Percentiles rank a stretch among this genome's conserved stretches.
phyloP scores from a whole-genome alignment of 2,329 filamentous ascomycete genomes.

The Calycina marina region DNA sequence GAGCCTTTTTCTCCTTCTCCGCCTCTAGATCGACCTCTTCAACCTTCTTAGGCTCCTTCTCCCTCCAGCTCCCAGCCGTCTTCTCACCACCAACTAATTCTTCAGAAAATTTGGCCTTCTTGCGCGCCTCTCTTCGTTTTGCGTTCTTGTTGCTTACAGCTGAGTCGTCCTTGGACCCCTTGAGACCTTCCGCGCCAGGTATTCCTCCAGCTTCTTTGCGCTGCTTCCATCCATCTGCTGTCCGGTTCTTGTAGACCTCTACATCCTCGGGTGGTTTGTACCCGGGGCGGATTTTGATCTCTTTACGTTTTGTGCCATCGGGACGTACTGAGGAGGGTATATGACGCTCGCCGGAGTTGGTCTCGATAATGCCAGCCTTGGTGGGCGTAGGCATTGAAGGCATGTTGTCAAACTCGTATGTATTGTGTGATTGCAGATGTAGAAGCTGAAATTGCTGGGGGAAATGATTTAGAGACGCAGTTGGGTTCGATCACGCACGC shows the following conservation, averaged over 20 bases:
- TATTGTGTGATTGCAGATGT: neutral
- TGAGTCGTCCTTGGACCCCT: slow-evolving; percentile 28
- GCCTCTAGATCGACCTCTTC: slow-evolving; percentile 48
- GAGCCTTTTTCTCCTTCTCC: slow-evolving; percentile 83
- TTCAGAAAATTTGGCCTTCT: slow-evolving; percentile 35
- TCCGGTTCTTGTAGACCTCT: slow-evolving; percentile 88
- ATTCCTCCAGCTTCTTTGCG: slow-evolving; percentile 50
- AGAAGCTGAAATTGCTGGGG: neutral
- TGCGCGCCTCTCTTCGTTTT: slow-evolving; percentile 56
- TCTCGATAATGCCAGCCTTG: slow-evolving; percentile 62
- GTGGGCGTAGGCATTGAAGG: slow-evolving; percentile 30
- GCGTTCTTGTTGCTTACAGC: slow-evolving; percentile 69
- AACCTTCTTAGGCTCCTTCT: slow-evolving; percentile 17
- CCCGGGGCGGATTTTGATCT: slow-evolving; percentile 86
- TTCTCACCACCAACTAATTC: slow-evolving; percentile 6
- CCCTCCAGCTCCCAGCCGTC: neutral
- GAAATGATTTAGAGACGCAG: neutral
- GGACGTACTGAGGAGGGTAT: slow-evolving; percentile 79
- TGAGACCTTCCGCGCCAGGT: slow-evolving; percentile 54
- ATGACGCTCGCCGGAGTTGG: slow-evolving; percentile 62
- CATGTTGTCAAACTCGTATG: slow-evolving; percentile 17
- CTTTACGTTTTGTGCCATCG: slow-evolving; percentile 83
- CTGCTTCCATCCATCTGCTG: slow-evolving; percentile 71
- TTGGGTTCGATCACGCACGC: too few relatives aligned
- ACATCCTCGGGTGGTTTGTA: slow-evolving; percentile 93